Conservation (phyloP, 2,329 filamentous ascomycete species). For the Botrytis aclada region DNA sequence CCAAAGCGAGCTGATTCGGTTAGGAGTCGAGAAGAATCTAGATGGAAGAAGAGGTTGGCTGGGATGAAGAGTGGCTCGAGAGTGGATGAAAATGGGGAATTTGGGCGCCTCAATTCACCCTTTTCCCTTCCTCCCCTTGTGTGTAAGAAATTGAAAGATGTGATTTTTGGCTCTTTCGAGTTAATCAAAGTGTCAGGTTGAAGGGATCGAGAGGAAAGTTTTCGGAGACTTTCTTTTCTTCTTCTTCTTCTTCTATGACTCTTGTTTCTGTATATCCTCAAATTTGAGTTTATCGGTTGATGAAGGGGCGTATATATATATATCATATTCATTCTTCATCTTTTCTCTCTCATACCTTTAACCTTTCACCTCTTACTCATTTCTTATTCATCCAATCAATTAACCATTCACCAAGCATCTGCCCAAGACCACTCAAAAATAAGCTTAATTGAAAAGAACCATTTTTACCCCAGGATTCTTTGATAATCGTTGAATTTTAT, state of each 20-base stretch:
- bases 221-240: background rate
- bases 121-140: background rate
- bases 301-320: background rate
- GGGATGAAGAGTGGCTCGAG: background rate
- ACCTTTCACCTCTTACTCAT: background rate
- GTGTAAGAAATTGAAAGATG: background rate
- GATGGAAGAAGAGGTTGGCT: background rate
- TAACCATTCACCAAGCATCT: background rate
- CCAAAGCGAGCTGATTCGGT: background rate
- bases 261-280: background rate
- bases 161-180: background rate
- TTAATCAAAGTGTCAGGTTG: background rate
- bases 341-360: background rate
- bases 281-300: background rate
- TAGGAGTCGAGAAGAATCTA: constrained; percentile 2
- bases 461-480: background rate
- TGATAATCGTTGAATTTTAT: background rate
- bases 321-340: background rate
- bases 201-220: background rate
- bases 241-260: background rate
- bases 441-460: constrained; percentile 1
- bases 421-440: background rate
- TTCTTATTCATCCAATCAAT: background rate
- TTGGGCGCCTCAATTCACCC: background rate
- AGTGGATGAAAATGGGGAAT: background rate